Base-by-base conservation (phyloP, 108 stramenopile species). In the Skeletonema tropicum region DNA sequence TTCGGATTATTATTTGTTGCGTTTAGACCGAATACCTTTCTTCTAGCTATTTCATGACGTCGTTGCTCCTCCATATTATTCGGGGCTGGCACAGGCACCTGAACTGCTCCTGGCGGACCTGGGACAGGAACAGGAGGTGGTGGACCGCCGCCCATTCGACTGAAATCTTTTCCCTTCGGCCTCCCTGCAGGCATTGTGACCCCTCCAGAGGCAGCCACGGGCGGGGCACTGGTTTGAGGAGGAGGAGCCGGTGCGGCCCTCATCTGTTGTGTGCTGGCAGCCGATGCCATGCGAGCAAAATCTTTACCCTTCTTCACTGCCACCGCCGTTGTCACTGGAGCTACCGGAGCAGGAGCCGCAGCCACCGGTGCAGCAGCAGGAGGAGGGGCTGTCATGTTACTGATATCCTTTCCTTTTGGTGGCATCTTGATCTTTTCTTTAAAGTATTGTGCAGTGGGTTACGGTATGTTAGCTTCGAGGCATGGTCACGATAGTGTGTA, bases 101-200 rank as follows among this genome's bases (percentile, higher is more conserved):
- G 31, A n/a, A 49, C 62, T 5, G 61, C 30, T 14, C 32, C 59
- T 48, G 45, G 61, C 19, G 52, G 52, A 55, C 23, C 52, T 5
- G 52, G 19, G 21, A 23, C 52, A 23, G 52, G 26, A 29, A 29
- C 26, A 29, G 26, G 26, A 29, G 26, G 1, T 1, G 19, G 19
- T 1, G 52, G 21, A 10, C 23, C 23, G 2, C 77, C 14, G 35
- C 58, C 38, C 90, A 93, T 91, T 25, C 90, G 87, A n/a, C 81
- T 81, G 58, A 93, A 87, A 73, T 93, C 88, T 58, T 93, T 93
- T 9, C 92, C 92, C 61, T 93, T 93, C 58, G 89, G 84, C 57
- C 78, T 81, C 12, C 84, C 80, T 33, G 17, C 62, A 23, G 71
- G n/a, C 9, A 23, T 21, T 23, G 23, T n/a, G 25, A 23, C 7